Percentiles rank a stretch among this genome's conserved stretches.
phyloP scores from a whole-genome alignment of 176 grass and related monocot species.

The Oryza longistaminata region DNA sequence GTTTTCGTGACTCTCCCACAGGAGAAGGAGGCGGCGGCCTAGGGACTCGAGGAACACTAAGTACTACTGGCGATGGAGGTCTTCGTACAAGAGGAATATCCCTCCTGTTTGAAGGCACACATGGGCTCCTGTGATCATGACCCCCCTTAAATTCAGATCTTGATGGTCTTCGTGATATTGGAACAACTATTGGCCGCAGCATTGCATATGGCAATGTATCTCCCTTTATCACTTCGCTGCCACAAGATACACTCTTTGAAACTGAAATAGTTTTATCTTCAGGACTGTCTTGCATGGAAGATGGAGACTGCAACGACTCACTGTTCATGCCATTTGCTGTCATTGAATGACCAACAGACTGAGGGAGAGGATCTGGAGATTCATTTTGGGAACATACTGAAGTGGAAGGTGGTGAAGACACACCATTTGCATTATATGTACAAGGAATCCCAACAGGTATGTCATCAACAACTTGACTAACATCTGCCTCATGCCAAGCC shows the following conservation, averaged over 20 bases:
- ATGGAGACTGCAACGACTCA: conserved; percentile 46
- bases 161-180: conserved; percentile 78
- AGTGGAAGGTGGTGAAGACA: conserved; percentile 62
- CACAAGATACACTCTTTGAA: conserved; percentile 50
- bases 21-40: conserved; percentile 81
- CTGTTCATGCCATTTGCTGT: conserved; percentile 55
- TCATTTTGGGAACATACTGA: conserved; percentile 58
- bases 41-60: conserved; percentile 86
- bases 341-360: conserved; percentile 50
- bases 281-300: conserved; percentile 47
- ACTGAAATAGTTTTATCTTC: conserved; percentile 61
- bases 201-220: conserved; percentile 89
- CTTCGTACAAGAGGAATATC: conserved; percentile 74
- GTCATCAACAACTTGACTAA: conserved; percentile 86
- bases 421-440: conserved; percentile 57
- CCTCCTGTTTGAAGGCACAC: conserved; percentile 80
- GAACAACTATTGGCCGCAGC: conserved; percentile 86
- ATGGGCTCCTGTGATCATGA: conserved; percentile 85
- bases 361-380: conserved; percentile 40
- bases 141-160: conserved; percentile 80
- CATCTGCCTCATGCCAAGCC: conserved; percentile 97
- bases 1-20: conserved; percentile 77
- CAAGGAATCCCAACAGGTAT: conserved; percentile 63
- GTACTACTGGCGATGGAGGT: conserved; percentile 90
- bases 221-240: conserved; percentile 63